Evolutionary conservation across 768 basidiomycete species (phyloP), one percentile per base, ranked within the genome.

Genomic region (Porpolomopsis calyptriformis): DNA sequence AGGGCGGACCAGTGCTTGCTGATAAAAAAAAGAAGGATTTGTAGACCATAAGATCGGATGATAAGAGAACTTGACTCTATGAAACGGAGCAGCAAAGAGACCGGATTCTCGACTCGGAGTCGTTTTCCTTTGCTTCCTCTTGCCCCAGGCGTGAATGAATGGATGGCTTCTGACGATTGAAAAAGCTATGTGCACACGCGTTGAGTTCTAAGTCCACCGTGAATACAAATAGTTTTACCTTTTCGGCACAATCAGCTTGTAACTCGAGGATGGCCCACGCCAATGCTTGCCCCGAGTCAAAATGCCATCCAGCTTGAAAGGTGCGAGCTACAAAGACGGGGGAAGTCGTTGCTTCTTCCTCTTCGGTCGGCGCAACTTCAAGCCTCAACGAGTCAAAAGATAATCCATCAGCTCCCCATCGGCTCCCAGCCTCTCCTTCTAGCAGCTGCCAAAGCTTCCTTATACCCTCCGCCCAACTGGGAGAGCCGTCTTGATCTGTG

Each of bases 1-100:
- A 96, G 61, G 19, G 68, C 57, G 11, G 52, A 22, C 87, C 87
- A 91, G 57, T 93, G 80, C 20, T 77, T 72, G 53, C 86, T 79
- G 50, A 92, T 74, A 58, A 96, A 69, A 66, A 97, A 96, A 19
- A 93, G 75, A 2, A 96, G 67, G 8, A 80, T 69, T 61, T 96
- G 91, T 1, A 94, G 64, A 52, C 73, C 75, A 64, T 65, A 73
- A 50, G 58, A 64, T 54, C 63, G 70, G 53, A 57, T 53, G 52
- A 53, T 63, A 26, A 59, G 57, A 23, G 23, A 51, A 14, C 47
- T 49, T 7, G 57, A 48, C 44, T 68, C 68, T 48, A 83, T 71
- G 9, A 69, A 69, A 41, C 65, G 54, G 8, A 89, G 65, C 16
- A 89, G 63, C 14, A 67, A 60, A 1, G 66, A 56, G 45, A 89